Evolutionary conservation across 345 rosid genomes (phyloP).

Genomic region (Acer campestre): DNA sequence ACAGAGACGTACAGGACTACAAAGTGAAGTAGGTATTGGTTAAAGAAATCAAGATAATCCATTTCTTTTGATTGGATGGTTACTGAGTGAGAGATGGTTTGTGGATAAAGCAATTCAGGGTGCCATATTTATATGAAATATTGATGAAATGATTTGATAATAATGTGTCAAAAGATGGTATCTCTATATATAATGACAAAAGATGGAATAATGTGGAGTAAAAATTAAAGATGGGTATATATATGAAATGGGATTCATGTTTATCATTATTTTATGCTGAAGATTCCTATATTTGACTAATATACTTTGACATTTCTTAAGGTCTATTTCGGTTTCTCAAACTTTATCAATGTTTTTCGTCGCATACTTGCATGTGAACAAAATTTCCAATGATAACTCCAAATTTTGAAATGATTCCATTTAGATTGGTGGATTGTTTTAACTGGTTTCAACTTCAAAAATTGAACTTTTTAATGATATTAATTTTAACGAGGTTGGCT

Average conservation of each 20-base stretch:
- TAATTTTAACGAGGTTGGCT: no score
- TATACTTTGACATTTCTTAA: background rate
- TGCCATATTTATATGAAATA: background rate
- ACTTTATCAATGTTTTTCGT: no score
- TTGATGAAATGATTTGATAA: background rate
- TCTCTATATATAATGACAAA: background rate
- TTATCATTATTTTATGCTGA: background rate
- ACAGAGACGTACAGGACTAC: constrained; percentile 15
- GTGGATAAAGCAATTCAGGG: background rate
- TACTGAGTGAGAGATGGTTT: background rate
- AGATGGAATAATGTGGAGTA: background rate
- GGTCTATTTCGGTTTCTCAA: background rate
- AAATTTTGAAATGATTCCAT: no score
- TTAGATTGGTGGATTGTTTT: no score
- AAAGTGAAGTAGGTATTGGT: constrained; percentile 24
- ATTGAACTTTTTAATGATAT: no score
- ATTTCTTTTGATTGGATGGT: background rate
- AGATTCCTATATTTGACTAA: background rate
- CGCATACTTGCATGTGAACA: no score
- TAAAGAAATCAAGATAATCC: constrained; percentile 15
- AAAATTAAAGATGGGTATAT: background rate
- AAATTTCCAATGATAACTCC: no score
- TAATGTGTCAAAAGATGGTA: background rate
- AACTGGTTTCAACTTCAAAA: no score
- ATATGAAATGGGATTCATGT: background rate